phyloP scores from a whole-genome alignment of 179 eudicot genomes.

The Silene noctiflora region DNA sequence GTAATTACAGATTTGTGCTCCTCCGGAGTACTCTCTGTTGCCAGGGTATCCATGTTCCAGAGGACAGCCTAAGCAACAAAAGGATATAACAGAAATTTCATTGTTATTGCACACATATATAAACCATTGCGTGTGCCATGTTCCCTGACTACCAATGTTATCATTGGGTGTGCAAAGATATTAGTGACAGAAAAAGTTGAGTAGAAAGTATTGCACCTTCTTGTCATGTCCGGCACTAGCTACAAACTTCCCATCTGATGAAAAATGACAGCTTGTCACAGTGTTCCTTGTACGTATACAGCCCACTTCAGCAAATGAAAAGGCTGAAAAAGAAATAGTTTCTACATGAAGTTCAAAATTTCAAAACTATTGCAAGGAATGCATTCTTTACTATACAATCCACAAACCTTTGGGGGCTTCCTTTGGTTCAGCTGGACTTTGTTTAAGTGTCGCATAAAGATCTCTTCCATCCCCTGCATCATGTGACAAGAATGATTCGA shows the following conservation, averaged over 20 bases:
- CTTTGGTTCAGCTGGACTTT: slow-evolving; percentile 70
- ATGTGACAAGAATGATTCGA: slow-evolving; percentile 74
- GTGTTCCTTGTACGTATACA: slow-evolving; percentile 62
- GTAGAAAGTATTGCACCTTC: slow-evolving; percentile 47
- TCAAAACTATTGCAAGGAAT: not conserved
- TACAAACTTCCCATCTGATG: slow-evolving; percentile 83
- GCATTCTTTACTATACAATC: not conserved
- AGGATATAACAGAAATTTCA: not conserved
- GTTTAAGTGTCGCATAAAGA: slow-evolving; percentile 65
- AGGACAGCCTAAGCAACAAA: slow-evolving; percentile 57
- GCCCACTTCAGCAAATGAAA: slow-evolving; percentile 75
- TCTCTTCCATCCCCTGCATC: slow-evolving; percentile 82
- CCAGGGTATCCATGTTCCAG: slow-evolving; percentile 84
- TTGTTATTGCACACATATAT: not conserved
- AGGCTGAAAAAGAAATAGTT: slow-evolving; percentile 42
- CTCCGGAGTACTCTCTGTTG: slow-evolving; percentile 72
- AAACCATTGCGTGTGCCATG: not conserved
- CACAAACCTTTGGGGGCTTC: slow-evolving; percentile 75
- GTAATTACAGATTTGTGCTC: slow-evolving; percentile 68
- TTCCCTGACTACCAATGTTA: not conserved
- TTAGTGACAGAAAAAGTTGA: not conserved
- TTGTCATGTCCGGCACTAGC: slow-evolving; percentile 98
- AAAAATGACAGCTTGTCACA: slow-evolving; percentile 86
- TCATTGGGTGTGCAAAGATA: slow-evolving; percentile 2
- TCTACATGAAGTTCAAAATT: not conserved